Base-by-base conservation (phyloP, 2,329 filamentous ascomycete genomes). In the Colletotrichum godetiae region DNA sequence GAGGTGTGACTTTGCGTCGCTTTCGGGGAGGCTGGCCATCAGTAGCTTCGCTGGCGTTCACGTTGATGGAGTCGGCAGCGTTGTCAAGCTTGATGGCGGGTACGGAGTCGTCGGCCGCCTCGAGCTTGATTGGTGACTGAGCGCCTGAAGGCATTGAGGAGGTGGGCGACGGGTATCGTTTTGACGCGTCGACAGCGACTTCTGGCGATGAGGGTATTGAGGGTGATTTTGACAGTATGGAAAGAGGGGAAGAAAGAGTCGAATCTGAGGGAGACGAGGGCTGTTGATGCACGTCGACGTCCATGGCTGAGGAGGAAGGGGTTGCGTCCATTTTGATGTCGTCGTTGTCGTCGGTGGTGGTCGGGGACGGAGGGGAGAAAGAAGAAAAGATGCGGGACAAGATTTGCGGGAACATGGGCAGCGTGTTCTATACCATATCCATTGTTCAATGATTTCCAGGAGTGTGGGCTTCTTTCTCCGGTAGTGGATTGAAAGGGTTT, bases 1-100 rank as follows among this genome's bases (percentile, higher is more conserved):
- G 79, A 72, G 89, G 87, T 72, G 87, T 86, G 68, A 92, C 88
- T 80, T 91, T 92, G 78, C 93, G 91, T 82, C 93, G 93, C 87
- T 97, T 98, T 67, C 91, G 86, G 37, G 94, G 93, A 49, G 92
- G 91, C 59, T 88, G 89, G 64, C 90, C 91, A 78, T 94, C 91
- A 27, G 88, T 89, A 64, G 90, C 91, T 78, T 94, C 91, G 29
- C 81, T 81, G 57, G 78, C 75, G 55, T 56, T 76, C 59, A 76
- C 73, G 19, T 73, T 69, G 63, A 76, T 76, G 3, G 74, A 75
- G 35, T 75, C 74, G 60, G 72, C n/a, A 27, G 62, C 24, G 49
- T 60, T 56, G 29, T 73, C 67, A 13, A 80, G 79, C 72, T 82
- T 82, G 68, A 81, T 80, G 22, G 59, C 71, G 49, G 71, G 73